Conservation (phyloP, 805 yeast genomes). For the Wickerhamomyces mucosus region DNA sequence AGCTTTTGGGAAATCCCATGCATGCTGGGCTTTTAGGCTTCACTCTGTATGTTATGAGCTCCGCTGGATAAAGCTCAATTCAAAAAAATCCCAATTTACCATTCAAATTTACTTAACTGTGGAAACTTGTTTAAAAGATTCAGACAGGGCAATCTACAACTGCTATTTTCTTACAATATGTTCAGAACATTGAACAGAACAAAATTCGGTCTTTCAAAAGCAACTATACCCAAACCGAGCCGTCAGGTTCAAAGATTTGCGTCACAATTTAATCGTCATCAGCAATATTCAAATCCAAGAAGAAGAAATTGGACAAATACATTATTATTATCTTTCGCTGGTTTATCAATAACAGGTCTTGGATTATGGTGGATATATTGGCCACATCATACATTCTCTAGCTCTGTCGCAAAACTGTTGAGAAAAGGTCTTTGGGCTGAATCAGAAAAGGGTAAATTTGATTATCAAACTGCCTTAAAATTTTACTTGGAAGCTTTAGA, state of each 20-base stretch:
- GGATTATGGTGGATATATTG: conserved; percentile 36
- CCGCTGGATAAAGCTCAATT: too few species aligned
- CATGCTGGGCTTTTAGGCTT: too few species aligned
- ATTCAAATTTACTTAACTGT: too few species aligned
- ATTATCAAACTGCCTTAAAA: conserved; percentile 59
- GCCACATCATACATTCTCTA: conserved; percentile 64
- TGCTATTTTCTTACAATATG: too few species aligned
- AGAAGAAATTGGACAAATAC: conserved; percentile 11
- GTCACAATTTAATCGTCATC: conserved; percentile 8
- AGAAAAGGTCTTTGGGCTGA: conserved; percentile 82
- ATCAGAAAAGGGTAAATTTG: conserved; percentile 44
- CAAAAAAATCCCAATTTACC: too few species aligned
- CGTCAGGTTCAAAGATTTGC: conserved; percentile 6
- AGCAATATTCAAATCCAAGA: conserved; percentile 1
- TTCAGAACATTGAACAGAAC: too few species aligned
- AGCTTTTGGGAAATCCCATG: too few species aligned
- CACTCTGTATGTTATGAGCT: too few species aligned
- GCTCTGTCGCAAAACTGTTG: conserved; percentile 58
- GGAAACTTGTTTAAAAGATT: too few species aligned
- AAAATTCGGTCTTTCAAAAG: not conserved
- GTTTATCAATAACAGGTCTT: conserved; percentile 17
- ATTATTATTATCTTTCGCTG: conserved; percentile 15
- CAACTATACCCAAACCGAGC: too few species aligned
- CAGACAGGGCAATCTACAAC: too few species aligned
- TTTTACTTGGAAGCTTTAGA: conserved; percentile 68